Base-by-base conservation (phyloP, 139 green algal species). In the Tetratostichococcus sp. region DNA sequence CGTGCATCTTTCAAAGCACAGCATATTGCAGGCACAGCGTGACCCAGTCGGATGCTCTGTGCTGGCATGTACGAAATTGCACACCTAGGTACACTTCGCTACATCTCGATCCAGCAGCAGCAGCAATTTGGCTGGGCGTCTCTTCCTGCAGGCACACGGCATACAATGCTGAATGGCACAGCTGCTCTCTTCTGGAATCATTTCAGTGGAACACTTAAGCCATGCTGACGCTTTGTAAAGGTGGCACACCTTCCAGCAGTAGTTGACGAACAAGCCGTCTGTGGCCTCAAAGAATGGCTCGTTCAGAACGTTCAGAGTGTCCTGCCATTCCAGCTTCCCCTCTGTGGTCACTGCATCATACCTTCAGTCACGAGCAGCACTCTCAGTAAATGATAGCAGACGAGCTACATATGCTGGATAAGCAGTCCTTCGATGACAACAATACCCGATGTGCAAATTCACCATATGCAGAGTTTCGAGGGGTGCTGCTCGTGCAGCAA, bases 301-400 rank as follows among this genome's bases (percentile, higher is more conserved):
- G 69, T 96, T 96, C 21, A 86, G 74, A 1, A 43, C 17, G 17
- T 82, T 94, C 1, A 97, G 80, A 6, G 35, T 75, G 86, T 96
- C 83, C 81, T 97, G 92, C 92, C 92, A 96, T 59, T 82, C 30
- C 77, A 97, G 86, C 66, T 77, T 68, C 34, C 92, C 92, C 5
- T 93, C 75, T 0, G 69, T 82, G 0, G 90, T 97, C 1, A 97
- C 86, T 0, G 91, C 92, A 77, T 97, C 91, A 73, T 97, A 97
- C 92, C 92, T 90, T 76, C 34, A 75, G 33, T n/a, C n/a, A n/a
- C n/a, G n/a, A n/a, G n/a, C n/a, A n/a, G n/a, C n/a, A n/a, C n/a
- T n/a, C n/a, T n/a, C n/a, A n/a, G n/a, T n/a, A n/a, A n/a, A n/a
- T n/a, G n/a, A n/a, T n/a, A n/a, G n/a, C n/a, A n/a, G n/a, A n/a